Percentiles rank a stretch among this genome's conserved stretches.
These are phyloP conservation scores for Novymonas esmeraldas DNA, from an alignment of 208 protist genomes.

Conservation along the genomic window DNA sequence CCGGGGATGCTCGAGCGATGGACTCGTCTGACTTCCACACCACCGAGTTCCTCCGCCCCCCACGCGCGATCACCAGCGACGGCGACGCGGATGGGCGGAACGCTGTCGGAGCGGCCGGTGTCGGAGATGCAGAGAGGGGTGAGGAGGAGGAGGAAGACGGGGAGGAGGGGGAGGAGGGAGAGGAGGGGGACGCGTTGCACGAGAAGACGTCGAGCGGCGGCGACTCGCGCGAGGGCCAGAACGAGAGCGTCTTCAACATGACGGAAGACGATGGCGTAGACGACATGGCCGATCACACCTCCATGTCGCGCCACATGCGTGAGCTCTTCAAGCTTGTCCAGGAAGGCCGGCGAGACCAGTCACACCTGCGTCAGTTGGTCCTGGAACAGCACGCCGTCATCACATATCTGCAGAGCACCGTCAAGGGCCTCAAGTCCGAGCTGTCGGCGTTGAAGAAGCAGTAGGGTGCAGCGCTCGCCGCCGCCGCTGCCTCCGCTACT, in stretches of 20 bases:
- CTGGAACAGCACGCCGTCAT: slow-evolving; percentile 36
- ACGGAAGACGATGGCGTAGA: slow-evolving; percentile 37
- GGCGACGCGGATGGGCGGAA: slow-evolving; percentile 19
- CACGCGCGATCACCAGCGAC: slow-evolving; percentile 1
- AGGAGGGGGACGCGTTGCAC: slow-evolving; percentile 17
- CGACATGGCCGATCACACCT: slow-evolving; percentile 30
- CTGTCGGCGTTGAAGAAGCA: slow-evolving; percentile 31
- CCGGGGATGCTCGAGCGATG: neutral
- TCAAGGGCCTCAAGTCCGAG: slow-evolving; percentile 22
- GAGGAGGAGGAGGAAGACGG: slow-evolving; percentile 31
- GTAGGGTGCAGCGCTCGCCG: too few relatives aligned
- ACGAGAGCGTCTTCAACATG: slow-evolving; percentile 48
- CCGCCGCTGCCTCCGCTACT: too few relatives aligned
- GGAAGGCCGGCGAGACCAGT: slow-evolving; percentile 40
- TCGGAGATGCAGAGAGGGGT: slow-evolving; percentile 29
- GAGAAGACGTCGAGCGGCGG: slow-evolving; percentile 26
- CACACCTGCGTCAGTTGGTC: slow-evolving; percentile 29
- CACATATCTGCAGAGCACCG: slow-evolving; percentile 24
- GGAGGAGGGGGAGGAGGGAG: slow-evolving; percentile 30
- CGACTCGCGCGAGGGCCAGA: slow-evolving; percentile 40
- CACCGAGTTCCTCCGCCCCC: neutral
- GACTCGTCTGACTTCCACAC: slow-evolving; percentile 1
- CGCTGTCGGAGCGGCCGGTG: slow-evolving; percentile 19
- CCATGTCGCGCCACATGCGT: slow-evolving; percentile 30
- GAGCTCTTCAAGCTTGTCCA: slow-evolving; percentile 43